Conservation (phyloP, 1,139 yeast species). For the Scheffersomyces lignicola region DNA sequence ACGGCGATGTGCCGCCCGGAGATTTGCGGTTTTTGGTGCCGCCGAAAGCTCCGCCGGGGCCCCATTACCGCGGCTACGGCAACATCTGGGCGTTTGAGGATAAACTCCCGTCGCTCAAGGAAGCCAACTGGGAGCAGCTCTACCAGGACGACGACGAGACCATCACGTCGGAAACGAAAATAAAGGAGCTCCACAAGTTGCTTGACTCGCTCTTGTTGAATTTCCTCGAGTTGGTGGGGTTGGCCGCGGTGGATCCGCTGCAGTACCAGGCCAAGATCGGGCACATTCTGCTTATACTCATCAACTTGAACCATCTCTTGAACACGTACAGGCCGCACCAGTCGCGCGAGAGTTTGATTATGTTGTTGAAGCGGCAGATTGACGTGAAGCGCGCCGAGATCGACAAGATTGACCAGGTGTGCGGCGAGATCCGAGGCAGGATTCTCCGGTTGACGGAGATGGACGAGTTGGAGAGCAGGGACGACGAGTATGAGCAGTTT, state of each 20-base stretch:
- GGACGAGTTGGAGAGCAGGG: conserved; percentile 7
- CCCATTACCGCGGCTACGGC: conserved; percentile 77
- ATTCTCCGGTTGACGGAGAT: conserved; percentile 30
- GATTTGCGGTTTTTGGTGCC: conserved; percentile 60
- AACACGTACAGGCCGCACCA: conserved; percentile 91
- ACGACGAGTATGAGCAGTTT: conserved; percentile 2
- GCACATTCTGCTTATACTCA: conserved; percentile 68
- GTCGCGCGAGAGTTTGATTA: conserved; percentile 74
- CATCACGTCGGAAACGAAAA: conserved; percentile 53
- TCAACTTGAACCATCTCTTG: conserved; percentile 79
- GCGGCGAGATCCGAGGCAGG: conserved; percentile 43
- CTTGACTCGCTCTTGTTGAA: conserved; percentile 68
- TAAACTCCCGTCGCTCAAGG: conserved; percentile 63
- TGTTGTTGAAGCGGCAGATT: conserved; percentile 66
- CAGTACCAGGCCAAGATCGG: conserved; percentile 67
- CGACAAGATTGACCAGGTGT: conserved; percentile 46
- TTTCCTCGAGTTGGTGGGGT: conserved; percentile 72
- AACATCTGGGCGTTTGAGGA: conserved; percentile 79
- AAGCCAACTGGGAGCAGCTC: conserved; percentile 68
- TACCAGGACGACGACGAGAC: conserved; percentile 50
- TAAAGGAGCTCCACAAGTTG: conserved; percentile 66
- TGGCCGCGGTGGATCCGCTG: conserved; percentile 69
- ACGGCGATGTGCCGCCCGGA: conserved; percentile 23
- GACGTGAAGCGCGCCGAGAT: conserved; percentile 55
- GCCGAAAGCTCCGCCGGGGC: conserved; percentile 60